Conservation (phyloP, 345 rosid species). For the Passiflora organensis region DNA sequence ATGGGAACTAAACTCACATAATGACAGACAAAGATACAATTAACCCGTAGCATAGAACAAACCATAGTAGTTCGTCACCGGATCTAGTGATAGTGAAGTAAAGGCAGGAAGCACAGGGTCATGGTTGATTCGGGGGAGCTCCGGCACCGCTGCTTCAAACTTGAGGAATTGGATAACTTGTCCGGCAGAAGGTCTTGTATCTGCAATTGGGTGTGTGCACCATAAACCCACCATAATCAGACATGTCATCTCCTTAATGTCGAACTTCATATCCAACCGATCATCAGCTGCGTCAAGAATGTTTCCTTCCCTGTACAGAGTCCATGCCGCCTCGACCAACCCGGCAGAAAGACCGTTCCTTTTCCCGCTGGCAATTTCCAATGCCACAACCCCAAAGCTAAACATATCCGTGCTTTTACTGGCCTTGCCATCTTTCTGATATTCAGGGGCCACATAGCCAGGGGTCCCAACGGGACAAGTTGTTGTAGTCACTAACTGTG, state of each 20-base stretch:
- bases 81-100: too few species aligned
- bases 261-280: background rate
- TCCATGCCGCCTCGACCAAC: background rate
- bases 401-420: background rate
- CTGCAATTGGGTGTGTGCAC: background rate
- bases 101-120: too few species aligned
- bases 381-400: background rate
- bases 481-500: background rate
- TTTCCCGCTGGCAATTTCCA: background rate
- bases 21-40: too few species aligned
- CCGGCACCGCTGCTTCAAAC: background rate
- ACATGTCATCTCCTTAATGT: background rate
- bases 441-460: background rate
- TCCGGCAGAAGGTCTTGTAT: background rate
- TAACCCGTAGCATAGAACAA: too few species aligned
- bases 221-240: background rate
- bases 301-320: background rate
- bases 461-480: background rate
- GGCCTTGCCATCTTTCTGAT: background rate
- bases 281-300: background rate
- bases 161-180: background rate
- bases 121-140: too few species aligned
- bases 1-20: too few species aligned
- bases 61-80: too few species aligned
- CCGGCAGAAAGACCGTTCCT: background rate